Base-by-base conservation (phyloP, 495 filamentous ascomycete genomes). In the Talaromyces nanjingensis region DNA sequence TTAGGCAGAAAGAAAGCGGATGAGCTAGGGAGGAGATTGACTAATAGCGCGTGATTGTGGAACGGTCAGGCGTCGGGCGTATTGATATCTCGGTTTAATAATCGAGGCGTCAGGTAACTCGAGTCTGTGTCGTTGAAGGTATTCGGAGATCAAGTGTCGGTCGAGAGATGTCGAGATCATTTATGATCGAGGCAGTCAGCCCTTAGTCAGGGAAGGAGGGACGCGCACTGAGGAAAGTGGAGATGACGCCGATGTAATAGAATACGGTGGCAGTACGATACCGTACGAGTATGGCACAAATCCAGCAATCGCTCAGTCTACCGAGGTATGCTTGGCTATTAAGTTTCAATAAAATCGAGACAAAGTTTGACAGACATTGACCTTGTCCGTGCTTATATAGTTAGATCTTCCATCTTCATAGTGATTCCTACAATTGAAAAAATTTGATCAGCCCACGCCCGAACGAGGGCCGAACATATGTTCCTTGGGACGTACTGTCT, bases 11-110 rank as follows among this genome's bases (percentile, higher is more conserved):
- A 54, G 55, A 53, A 63, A 65, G 52, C 54, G 37, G 59, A 56
- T 58, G 60, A 57, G 52, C 22, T 47, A 49, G 59, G 29, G 22
- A 47, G 49, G 33, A 33, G 49, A 69, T 69, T 67, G 20, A 66
- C 65, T 67, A 67, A 71, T 69, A 14, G 62, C 58, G 63, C 67
- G 66, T 66, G 49, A 64, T 37, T 58, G 42, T 31, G 54, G 42
- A 45, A n/a, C 42, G 42, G 67, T 71, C 42, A 2, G n/a, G 45
- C 7, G 45, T 18, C 37, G 37, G 12, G 37, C 37, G 37, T 42
- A 42, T 14, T 42, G 37, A 39, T 39, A 39, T 14, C 11, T 39
- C 37, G 12, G 37, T 4, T 4, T 14, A 39, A 39, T 8, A 42
- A 42, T 16, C 34, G 37, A 14, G 37, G 37, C 9, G 37, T 42